Evolutionary conservation across 2,329 filamentous ascomycete species (phyloP), one percentile per base, ranked within the genome.

Genomic region (Claviceps africana): DNA sequence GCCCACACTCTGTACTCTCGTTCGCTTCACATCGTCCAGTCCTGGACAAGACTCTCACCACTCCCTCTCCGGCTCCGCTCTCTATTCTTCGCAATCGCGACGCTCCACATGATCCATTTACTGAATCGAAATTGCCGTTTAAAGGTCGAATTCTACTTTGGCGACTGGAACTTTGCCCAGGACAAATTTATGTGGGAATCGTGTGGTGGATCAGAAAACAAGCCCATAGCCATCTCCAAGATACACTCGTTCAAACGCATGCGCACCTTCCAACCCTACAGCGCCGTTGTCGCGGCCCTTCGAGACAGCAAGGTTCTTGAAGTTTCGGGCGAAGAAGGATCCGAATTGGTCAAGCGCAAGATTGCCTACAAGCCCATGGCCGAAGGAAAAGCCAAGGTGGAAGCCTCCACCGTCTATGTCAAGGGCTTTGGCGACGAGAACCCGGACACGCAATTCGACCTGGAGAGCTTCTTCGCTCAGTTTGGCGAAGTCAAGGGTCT

Each of bases 71-170:
- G n/a, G n/a, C n/a, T n/a, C n/a, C n/a, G n/a, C 11, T 17, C 31
- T 33, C 13, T 33, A 31, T 9, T 5, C 30, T 15, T 15, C 19
- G 13, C 30, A 35, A 8, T 10, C 31, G 46, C 22, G 15, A n/a
- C 13, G 11, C 10, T 47, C 19, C 31, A 4, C 33, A 28, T 39
- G 30, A 13, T 13, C 15, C 21, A 31, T 46, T 37, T 13, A 13
- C 47, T 48, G 6, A 39, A 17, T 25, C n/a, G 13, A 37, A 15
- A 21, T 7, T 28, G 35, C 19, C 8, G 28, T 13, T 15, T 11
- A 31, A 93, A 94, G 85, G 87, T 95, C 61, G 89, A 96, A 66
- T 96, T 95, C 70, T 96, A 96, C 77, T 95, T 96, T 70, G 86
- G 86, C 62, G 86, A 94, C 67, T 86, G 84, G 62, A 96, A 96